Base-by-base conservation (phyloP, 176 grass and related monocot genomes). In the Triticum urartu region DNA sequence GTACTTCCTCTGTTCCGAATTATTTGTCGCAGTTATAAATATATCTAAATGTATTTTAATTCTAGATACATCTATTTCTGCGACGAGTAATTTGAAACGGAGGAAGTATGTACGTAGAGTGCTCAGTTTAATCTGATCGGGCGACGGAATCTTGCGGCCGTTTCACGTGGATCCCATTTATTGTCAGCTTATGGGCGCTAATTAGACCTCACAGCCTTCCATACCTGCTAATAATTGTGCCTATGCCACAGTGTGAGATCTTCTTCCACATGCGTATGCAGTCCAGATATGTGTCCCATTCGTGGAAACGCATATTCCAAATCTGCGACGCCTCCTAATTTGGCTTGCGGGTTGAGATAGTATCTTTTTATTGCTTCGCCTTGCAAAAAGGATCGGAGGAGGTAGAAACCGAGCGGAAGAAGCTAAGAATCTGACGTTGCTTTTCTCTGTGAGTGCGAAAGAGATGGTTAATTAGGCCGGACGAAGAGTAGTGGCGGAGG, bases 121-220 rank as follows among this genome's bases (percentile, higher is more conserved):
- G 50, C 45, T 47, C 39, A 24, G 40, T 28, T 48, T 63, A 63
- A 63, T 0, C 60, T n/a, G 60, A 63, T 54, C 5, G 32, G 1
- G 18, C 32, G 30, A 0, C 17, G 6, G 71, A 48, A 74, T 74
- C 71, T 48, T 9, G 9, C 2, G 14, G 7, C 38, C 10, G 36
- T 32, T 43, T 78, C 80, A 88, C 63, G 73, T 83, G 86, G 64
- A 25, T 60, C 63, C 64, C 38, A 78, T 88, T 83, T 68, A 78
- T 83, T 20, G 70, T 9, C 10, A 5, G 67, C 32, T 33, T 43
- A 73, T 74, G 9, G 68, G 24, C 35, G 70, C 80, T 82, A 82
- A 71, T 71, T 59, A 82, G 45, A 83, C 63, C 1, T 68, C 79
- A 52, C 18, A 6, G 18, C 14, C 40, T 18, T 5, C 74, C 47